Evolutionary conservation across 768 basidiomycete species (phyloP), one percentile per base, ranked within the genome.

Genomic region (Paxillus involutus): DNA sequence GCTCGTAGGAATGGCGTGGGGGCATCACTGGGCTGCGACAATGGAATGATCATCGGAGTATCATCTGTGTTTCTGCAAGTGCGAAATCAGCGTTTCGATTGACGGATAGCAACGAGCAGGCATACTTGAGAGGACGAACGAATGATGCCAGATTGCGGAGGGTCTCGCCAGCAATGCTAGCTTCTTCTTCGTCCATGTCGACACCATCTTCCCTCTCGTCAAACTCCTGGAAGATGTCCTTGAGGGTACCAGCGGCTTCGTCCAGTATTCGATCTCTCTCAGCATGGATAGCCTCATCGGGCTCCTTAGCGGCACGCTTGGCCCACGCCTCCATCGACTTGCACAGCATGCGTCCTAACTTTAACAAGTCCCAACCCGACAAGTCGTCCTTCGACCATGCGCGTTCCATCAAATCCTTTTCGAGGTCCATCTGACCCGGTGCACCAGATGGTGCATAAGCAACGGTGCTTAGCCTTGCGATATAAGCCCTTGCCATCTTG

Each of bases 351-450:
- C 74, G 75, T 1, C 84, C 84, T 11, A 89, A 73, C 26, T 80
- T 73, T 4, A 76, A 76, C 12, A 86, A 77, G 49, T 88, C 87
- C 84, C 89, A 90, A 3, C 82, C 82, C 32, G 79, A 80, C 29
- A 75, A 68, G 21, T 88, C 86, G 41, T 88, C 81, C 61, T 82
- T 85, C 1, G 85, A 77, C 87, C 86, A 90, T 0, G 86, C 88
- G 2, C 80, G 78, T 60, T 89, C 86, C 79, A 89, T 80, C 54
- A 89, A 66, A 16, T 84, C 84, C 41, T 73, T 73, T 52, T 83
- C 84, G 9, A 90, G 67, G 49, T 82, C 82, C 63, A 88, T 74
- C 41, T 81, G 76, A 0, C 77, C 77, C 0, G 84, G 82, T 2
- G 79, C 80, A 12, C 86, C 87, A 2, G 86, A 80, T 39, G 77